Base-by-base conservation (phyloP, 805 yeast genomes). In the Starmerella stigmatis region DNA sequence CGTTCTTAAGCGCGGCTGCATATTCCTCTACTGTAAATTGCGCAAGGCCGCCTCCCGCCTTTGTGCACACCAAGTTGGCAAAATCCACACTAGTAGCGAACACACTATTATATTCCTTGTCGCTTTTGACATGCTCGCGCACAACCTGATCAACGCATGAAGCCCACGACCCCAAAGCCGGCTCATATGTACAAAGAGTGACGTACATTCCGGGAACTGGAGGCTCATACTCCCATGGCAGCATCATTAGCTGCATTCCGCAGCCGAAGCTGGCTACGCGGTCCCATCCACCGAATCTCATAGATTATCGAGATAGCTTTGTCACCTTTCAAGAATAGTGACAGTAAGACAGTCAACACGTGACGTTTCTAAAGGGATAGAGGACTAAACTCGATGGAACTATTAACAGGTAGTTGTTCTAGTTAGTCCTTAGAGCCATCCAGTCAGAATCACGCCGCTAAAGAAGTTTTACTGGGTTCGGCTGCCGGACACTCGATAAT, bases 151-250 rank as follows among this genome's bases (percentile, higher is more conserved):
- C 28, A 4, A 50, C 45, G 21, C 54, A 50, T 17, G 35, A 21
- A 10, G 48, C 47, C 54, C 54, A 50, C 4, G 54, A 16, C 2
- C 54, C 54, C 5, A 41, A 8, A 11, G 53, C 54, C 4, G 54
- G 54, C 22, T 19, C 41, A 21, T 45, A 50, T 0, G 39, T 39
- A 27, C 54, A 50, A 13, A 50, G 21, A 3, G 54, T 36, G 1
- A 21, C 39, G 25, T 49, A 49, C 33, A 35, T 32, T 2, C 44
- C 51, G 3, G 43, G 45, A 3, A 29, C 19, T 1, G 49, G 45
- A 10, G 43, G 45, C 27, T 29, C 37, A 17, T 30, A 46, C 16
- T 45, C 49, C 52, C 52, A 49, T 9, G 45, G 40, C 15, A 31
- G 25, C n/a, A 41, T 32, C 8, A 15, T 12, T 7, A 49, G 49